phyloP scores from a whole-genome alignment of 495 filamentous ascomycete species.

The Xylaria nigripes region DNA sequence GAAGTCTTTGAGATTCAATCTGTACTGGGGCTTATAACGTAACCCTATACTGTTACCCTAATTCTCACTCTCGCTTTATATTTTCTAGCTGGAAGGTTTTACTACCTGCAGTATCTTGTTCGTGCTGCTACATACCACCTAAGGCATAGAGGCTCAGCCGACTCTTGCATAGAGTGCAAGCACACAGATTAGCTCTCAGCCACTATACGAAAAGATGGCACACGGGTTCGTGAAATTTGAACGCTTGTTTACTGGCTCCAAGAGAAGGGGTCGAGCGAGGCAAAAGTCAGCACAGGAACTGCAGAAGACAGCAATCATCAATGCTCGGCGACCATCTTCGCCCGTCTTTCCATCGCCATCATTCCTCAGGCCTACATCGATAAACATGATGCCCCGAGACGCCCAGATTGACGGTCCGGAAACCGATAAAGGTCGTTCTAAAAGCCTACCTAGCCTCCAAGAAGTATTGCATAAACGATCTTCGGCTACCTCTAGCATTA shows the following conservation, averaged over 20 bases:
- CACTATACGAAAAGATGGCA: conserved; percentile 17
- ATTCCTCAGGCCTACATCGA: conserved; percentile 39
- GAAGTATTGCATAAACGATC: conserved; percentile 15
- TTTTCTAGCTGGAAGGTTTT: background rate
- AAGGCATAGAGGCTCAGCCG: background rate
- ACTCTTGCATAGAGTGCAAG: background rate
- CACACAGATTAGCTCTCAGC: background rate
- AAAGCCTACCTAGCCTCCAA: conserved; percentile 33
- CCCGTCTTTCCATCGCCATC: conserved; percentile 37
- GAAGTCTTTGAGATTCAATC: background rate
- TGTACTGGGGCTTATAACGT: background rate
- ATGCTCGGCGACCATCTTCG: conserved; percentile 3
- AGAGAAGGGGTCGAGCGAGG: conserved; percentile 14
- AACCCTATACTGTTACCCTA: background rate
- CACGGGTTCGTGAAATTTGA: conserved; percentile 21
- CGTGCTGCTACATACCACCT: background rate
- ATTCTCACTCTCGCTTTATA: background rate
- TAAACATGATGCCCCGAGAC: conserved; percentile 39
- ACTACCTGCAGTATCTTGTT: background rate
- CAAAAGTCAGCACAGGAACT: conserved; percentile 12
- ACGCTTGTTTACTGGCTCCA: conserved; percentile 21
- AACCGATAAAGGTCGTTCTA: conserved; percentile 23
- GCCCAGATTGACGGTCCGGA: conserved; percentile 20
- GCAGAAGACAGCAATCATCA: conserved; percentile 5
- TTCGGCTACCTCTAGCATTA: conserved; percentile 16